Evolutionary conservation across 257 asterid species (phyloP).

Genomic region (Hygrophila difformis): DNA sequence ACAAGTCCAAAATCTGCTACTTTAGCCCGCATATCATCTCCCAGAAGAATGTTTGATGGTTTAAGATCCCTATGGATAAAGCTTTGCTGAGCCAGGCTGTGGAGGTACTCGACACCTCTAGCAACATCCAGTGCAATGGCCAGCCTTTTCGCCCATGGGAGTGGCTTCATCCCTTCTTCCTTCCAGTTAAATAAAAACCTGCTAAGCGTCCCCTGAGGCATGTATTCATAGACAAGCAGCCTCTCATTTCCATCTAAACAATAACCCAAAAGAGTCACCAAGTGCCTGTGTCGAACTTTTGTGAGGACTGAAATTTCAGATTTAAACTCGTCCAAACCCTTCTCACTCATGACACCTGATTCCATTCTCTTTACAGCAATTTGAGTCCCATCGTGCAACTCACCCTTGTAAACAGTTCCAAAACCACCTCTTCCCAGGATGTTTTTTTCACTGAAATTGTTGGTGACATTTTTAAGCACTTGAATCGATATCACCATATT

Average conservation of each 20-base stretch:
- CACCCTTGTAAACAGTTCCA: slow-evolving; percentile 82
- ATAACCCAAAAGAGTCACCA: slow-evolving; percentile 69
- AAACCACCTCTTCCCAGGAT: slow-evolving; percentile 69
- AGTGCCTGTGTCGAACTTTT: slow-evolving; percentile 80
- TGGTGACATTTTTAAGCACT: slow-evolving; percentile 50
- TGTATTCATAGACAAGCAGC: slow-evolving; percentile 67
- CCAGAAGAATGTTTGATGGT: slow-evolving; percentile 77
- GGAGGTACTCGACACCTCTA: slow-evolving; percentile 74
- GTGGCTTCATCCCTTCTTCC: slow-evolving; percentile 61
- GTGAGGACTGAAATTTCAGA: slow-evolving; percentile 83
- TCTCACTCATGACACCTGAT: slow-evolving; percentile 66
- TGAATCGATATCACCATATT: slow-evolving; percentile 61
- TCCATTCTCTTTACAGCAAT: slow-evolving; percentile 86
- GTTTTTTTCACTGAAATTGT: slow-evolving; percentile 50
- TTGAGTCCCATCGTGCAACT: slow-evolving; percentile 64
- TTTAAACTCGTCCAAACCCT: slow-evolving; percentile 67
- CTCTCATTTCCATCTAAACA: slow-evolving; percentile 68
- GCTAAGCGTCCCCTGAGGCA: slow-evolving; percentile 83
- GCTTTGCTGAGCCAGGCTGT: slow-evolving; percentile 78
- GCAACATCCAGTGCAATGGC: slow-evolving; percentile 71
- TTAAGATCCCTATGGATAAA: slow-evolving; percentile 85
- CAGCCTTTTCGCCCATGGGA: slow-evolving; percentile 71
- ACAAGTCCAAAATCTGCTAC: slow-evolving; percentile 89
- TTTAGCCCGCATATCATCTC: slow-evolving; percentile 86
- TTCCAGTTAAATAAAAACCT: slow-evolving; percentile 60